Percentiles rank a stretch among this genome's conserved stretches.
phyloP scores from a whole-genome alignment of 139 green algal species.

The Picochlorum costavermella region DNA sequence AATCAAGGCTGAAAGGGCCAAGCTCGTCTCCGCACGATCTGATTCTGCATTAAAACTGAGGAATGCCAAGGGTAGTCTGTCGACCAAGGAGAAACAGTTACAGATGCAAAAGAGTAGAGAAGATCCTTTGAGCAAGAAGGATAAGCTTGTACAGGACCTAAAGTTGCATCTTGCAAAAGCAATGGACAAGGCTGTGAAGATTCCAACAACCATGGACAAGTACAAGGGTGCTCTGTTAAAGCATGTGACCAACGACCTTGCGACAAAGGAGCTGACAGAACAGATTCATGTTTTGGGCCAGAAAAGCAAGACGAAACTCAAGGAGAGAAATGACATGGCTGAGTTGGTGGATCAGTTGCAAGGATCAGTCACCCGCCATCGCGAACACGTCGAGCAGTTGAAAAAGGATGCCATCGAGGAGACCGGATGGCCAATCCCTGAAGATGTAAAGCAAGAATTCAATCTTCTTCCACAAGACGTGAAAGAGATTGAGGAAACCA shows the following conservation, averaged over 20 bases:
- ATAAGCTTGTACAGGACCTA: too few species aligned
- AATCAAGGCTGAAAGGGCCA: too few species aligned
- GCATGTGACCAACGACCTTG: conserved; percentile 7
- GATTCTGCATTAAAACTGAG: too few species aligned
- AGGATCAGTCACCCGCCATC: conserved; percentile 2
- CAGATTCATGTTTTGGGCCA: conserved; percentile 9
- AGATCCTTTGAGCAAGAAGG: too few species aligned
- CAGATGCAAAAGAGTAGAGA: too few species aligned
- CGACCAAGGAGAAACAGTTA: too few species aligned
- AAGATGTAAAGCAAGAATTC: conserved; percentile 2
- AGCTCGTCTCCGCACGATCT: too few species aligned
- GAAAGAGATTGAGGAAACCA: background rate
- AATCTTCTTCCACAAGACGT: background rate
- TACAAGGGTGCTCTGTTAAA: background rate
- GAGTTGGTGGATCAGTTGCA: background rate
- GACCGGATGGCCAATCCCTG: conserved; percentile 5
- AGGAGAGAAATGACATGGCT: conserved; percentile 9
- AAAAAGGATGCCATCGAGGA: conserved; percentile 3
- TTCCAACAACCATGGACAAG: background rate
- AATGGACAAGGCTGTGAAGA: background rate
- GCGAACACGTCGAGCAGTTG: conserved; percentile 11
- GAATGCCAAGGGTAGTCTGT: too few species aligned
- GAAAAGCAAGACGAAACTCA: background rate
- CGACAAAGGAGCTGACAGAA: conserved; percentile 1
- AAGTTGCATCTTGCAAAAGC: too few species aligned